Base-by-base conservation (phyloP, 257 asterid species). In the Solanum chmielewskii region DNA sequence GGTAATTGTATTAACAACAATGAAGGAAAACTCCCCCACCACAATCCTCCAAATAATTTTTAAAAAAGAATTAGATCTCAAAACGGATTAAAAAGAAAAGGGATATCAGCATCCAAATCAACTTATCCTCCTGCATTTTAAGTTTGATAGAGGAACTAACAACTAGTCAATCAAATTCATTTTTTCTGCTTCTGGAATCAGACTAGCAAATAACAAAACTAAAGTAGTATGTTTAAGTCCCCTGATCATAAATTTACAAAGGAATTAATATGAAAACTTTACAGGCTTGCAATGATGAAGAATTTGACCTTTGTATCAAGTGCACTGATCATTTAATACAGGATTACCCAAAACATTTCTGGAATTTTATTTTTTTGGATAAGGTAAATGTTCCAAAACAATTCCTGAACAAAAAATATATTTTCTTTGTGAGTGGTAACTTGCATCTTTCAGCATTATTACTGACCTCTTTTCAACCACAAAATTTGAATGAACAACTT, bases 31-130 rank as follows among this genome's bases (percentile, higher is more conserved):
- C 16, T 74, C 12, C 31, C 49, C 52, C 20, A 37, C 31, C 49
- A 21, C 81, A 74, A 74, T 37, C 31, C 52, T 74, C 82, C 31
- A 74, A 74, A 37, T 62, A 62, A n/a, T 2, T 62, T 62, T 62
- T 0, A 0, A 2, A 2, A 11, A n/a, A 23, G 25, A 62, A 11
- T n/a, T n/a, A n/a, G 3, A 23, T 62, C 31, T 62, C 70, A n/a
- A 15, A n/a, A 62, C 16, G 70, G 31, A n/a, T 73, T 73, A 35
- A 73, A 11, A 73, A 73, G 80, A 20, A 73, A 73, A 73, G 15
- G 39, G 45, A 2, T 18, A 35, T 35, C 49, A 10, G 10, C 49
- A 37, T 74, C 81, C 31, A 23, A 21, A 74, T 74, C 81, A 74
- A 37, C 2, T 37, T 74, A 37, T 37, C 49, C 49, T 73, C 29